Conservation (phyloP, 2,329 filamentous ascomycete genomes). For the Aspergillus proliferans region DNA sequence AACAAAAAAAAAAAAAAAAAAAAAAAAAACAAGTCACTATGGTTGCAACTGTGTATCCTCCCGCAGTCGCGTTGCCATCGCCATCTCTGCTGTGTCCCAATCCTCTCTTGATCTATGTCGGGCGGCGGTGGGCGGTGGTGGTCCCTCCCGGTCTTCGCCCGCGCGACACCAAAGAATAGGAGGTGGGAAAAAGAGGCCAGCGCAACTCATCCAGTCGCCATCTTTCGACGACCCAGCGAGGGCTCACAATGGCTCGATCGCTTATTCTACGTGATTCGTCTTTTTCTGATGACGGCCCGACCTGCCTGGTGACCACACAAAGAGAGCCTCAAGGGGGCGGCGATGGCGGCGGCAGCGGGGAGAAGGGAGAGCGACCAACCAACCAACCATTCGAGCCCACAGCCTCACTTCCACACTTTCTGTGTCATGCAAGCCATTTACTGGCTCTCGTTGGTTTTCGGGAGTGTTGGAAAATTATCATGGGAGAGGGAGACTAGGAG, state of each 20-base stretch:
- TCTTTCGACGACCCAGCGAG: background rate
- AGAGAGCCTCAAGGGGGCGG: background rate
- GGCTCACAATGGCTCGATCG: background rate
- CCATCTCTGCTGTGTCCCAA: background rate
- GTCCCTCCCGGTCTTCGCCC: background rate
- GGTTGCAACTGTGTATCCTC: background rate
- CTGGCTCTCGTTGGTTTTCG: background rate
- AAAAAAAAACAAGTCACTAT: too few species aligned
- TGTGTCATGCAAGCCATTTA: background rate
- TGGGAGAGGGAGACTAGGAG: background rate
- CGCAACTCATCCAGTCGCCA: background rate
- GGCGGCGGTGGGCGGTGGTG: conserved; percentile 1
- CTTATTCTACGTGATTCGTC: background rate
- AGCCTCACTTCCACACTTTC: background rate
- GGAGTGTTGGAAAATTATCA: background rate
- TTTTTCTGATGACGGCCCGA: background rate
- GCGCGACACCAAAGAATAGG: background rate
- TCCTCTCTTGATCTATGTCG: background rate
- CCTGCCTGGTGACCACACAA: background rate
- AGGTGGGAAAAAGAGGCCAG: background rate
- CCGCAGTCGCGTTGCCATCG: background rate
- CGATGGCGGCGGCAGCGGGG: background rate
- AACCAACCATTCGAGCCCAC: background rate
- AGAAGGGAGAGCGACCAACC: background rate
- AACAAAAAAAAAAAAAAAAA: background rate